Base-by-base conservation (phyloP, 345 rosid genomes). In the Reutealis trisperma region DNA sequence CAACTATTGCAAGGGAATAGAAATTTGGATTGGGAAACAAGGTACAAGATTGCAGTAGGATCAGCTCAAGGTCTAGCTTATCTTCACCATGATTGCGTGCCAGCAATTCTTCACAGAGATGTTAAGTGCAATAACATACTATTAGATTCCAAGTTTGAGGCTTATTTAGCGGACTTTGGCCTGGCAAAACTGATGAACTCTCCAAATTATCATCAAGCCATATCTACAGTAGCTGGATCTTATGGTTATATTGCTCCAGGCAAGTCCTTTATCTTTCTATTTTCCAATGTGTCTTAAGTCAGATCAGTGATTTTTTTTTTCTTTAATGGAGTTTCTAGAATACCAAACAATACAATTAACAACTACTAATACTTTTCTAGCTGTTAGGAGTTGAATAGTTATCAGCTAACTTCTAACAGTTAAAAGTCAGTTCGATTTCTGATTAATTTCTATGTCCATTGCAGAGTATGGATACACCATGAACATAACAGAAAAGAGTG, bases 191-290 rank as follows among this genome's bases (percentile, higher is more conserved):
- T 88, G 88, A 95, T 93, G 96, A 89, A 82, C 79, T 86, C 96
- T 72, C 90, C 92, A 4, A 93, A 77, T 74, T 92, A 90, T 73
- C 94, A 89, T 44, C 89, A 89, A 9, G 93, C 93, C 5, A 89
- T 93, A 87, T 95, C 98, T 41, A 85, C 94, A 73, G 89, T 95
- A 19, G 99, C 98, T 8, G 98, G 99, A 18, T 95, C 99, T 7
- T 95, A 91, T 4, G 99, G 98, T 51, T 95, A 93, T 79, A 95
- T 93, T 61, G 99, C 98, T 63, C 99, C 99, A 88, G 99, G 99
- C 75, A 89, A 83, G 86, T 77, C 2, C 41, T 58, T 34, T 15
- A 63, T 58, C 47, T 44, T 27, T 27, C 3, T 54, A 41, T 30
- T 25, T 16, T 19, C 41, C 19, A 57, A 5, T 32, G 30, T 16